Percentiles rank a stretch among this genome's conserved stretches.
Evolutionary conservation across 768 basidiomycete genomes (phyloP).

Genomic region (Lyophyllum shimeji): DNA sequence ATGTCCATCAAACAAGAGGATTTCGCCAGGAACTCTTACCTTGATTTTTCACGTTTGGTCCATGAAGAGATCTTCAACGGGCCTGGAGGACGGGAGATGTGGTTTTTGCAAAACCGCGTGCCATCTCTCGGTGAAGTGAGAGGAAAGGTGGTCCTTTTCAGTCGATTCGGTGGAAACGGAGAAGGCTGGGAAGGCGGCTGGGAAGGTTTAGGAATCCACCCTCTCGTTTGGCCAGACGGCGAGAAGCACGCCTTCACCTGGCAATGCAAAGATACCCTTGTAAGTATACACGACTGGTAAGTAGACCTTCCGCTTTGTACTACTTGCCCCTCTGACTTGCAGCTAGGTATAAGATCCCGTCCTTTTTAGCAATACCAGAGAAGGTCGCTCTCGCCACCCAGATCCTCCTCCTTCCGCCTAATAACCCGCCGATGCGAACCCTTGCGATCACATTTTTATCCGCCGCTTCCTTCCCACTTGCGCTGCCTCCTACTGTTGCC

Average conservation of each 20-base stretch:
- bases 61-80: slow-evolving; percentile 59
- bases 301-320: slow-evolving; percentile 11
- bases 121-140: slow-evolving; percentile 82
- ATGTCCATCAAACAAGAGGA: slow-evolving; percentile 93
- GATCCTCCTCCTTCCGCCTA: slow-evolving; percentile 45
- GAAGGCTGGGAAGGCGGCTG: slow-evolving; percentile 66
- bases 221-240: slow-evolving; percentile 83
- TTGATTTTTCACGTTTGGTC: slow-evolving; percentile 63
- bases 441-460: slow-evolving; percentile 82
- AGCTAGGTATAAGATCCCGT: slow-evolving; percentile 74
- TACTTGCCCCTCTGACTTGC: not conserved
- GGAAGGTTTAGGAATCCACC: slow-evolving; percentile 85
- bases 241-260: slow-evolving; percentile 72
- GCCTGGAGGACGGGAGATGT: slow-evolving; percentile 60
- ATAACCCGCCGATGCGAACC: slow-evolving; percentile 35
- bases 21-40: slow-evolving; percentile 40
- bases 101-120: slow-evolving; percentile 81
- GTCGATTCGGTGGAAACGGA: slow-evolving; percentile 76
- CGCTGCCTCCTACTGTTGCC: slow-evolving; percentile 74
- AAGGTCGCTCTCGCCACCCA: slow-evolving; percentile 62
- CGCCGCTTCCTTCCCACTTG: slow-evolving; percentile 78
- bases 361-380: slow-evolving; percentile 82
- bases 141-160: slow-evolving; percentile 83
- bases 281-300: slow-evolving; percentile 87
- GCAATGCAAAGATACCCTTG: slow-evolving; percentile 66